These are phyloP conservation scores for Sphaerulina musiva DNA, from an alignment of 2,329 filamentous ascomycete species.

Conservation along the genomic window DNA sequence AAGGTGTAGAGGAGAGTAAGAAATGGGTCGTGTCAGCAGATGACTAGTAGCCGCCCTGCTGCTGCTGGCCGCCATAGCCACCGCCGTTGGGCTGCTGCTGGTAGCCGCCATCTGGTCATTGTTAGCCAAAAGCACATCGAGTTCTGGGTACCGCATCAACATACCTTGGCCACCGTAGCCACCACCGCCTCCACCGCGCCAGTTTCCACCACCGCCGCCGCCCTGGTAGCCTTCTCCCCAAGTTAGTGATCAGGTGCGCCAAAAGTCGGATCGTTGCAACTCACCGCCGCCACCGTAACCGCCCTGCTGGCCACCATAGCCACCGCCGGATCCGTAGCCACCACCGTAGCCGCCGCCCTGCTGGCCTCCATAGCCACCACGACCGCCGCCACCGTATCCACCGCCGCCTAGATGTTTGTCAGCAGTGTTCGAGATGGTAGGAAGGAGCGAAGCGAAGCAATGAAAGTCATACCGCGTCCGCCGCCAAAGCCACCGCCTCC, in stretches of 20 bases:
- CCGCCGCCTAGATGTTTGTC: constrained; percentile 7
- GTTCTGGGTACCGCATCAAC: not conserved
- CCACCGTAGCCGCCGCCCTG: constrained; percentile 25
- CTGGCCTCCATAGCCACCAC: constrained; percentile 23
- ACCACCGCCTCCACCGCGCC: constrained; percentile 13
- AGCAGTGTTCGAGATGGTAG: not conserved
- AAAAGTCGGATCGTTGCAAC: not conserved
- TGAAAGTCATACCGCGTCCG: constrained; percentile 30
- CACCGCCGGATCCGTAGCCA: constrained; percentile 21
- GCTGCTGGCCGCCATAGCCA: constrained; percentile 27
- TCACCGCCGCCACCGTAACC: constrained; percentile 27
- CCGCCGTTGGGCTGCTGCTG: constrained; percentile 24
- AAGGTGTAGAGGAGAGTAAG: constrained; percentile 9
- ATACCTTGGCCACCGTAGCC: constrained; percentile 20
- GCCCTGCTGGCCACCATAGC: constrained; percentile 23
- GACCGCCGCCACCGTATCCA: constrained; percentile 9
- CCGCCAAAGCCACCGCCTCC: constrained; percentile 50
- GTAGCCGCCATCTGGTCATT: constrained; percentile 22
- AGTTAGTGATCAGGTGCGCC: not conserved
- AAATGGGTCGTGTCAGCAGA: not conserved
- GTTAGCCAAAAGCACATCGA: constrained; percentile 13
- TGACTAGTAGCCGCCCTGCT: constrained; percentile 20
- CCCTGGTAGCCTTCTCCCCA: constrained; percentile 15
- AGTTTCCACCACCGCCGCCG: constrained; percentile 20
- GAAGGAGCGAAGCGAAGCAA: not conserved